Percentiles rank a stretch among this genome's conserved stretches.
These are phyloP conservation scores for Keithomyces neogunnii DNA, from an alignment of 2,329 filamentous ascomycete genomes.

Conservation along the genomic window DNA sequence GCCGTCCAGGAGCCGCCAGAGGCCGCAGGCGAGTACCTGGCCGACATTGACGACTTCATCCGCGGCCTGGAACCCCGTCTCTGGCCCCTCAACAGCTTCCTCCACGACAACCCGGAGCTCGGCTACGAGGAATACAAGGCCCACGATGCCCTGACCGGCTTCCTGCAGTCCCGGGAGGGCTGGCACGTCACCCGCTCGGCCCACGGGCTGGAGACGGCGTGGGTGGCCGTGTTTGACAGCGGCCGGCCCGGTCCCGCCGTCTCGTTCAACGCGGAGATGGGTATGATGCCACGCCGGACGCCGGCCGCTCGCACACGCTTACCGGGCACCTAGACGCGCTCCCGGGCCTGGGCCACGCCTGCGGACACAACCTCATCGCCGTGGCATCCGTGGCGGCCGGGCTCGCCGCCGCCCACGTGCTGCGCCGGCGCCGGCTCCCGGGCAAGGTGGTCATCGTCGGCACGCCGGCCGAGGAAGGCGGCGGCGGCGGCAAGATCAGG, in stretches of 20 bases:
- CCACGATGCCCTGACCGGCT: conserved; percentile 30
- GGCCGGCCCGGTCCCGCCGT: conserved; percentile 26
- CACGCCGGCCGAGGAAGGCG: conserved; percentile 37
- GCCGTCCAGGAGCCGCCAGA: background rate
- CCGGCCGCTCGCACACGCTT: background rate
- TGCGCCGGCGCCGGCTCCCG: conserved; percentile 30
- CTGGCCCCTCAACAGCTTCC: conserved; percentile 27
- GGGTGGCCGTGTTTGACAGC: conserved; percentile 31
- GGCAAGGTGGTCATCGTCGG: conserved; percentile 39
- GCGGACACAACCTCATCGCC: conserved; percentile 42
- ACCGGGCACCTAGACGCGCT: conserved; percentile 28
- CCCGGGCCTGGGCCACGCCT: conserved; percentile 37
- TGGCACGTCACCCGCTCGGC: conserved; percentile 32
- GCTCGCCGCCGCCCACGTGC: conserved; percentile 35
- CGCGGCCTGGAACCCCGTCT: conserved; percentile 13
- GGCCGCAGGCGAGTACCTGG: conserved; percentile 19
- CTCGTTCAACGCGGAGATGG: conserved; percentile 32
- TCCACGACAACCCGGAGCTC: conserved; percentile 36
- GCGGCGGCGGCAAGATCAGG: conserved; percentile 39
- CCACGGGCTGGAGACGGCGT: conserved; percentile 35
- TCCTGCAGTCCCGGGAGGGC: conserved; percentile 21
- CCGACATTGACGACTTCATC: conserved; percentile 26
- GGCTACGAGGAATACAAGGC: conserved; percentile 32
- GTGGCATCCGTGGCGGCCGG: conserved; percentile 33
- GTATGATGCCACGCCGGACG: conserved; percentile 3